These are phyloP conservation scores for Alloascoidea hylecoeti DNA, from an alignment of 805 yeast genomes.

Conservation along the genomic window DNA sequence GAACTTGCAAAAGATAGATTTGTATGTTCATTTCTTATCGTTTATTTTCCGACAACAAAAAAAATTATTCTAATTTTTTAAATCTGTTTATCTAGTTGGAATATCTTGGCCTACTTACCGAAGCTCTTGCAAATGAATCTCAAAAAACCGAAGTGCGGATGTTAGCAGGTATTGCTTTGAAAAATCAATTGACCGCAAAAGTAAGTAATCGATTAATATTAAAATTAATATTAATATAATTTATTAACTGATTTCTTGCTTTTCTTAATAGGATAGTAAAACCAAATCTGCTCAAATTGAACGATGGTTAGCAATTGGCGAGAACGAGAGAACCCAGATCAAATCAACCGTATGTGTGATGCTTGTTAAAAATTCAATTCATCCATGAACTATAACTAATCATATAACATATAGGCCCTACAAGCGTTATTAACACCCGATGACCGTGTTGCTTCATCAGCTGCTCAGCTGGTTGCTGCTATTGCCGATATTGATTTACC, in stretches of 20 bases:
- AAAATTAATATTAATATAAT: too few relatives aligned
- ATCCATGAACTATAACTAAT: neutral
- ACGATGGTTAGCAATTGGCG: conserved; percentile 61
- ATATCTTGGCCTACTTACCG: conserved; percentile 56
- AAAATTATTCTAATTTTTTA: conserved; percentile 2
- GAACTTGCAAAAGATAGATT: conserved; percentile 64
- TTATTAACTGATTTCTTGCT: neutral
- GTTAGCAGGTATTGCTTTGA: conserved; percentile 78
- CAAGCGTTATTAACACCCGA: conserved; percentile 48
- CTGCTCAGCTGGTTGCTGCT: conserved; percentile 92
- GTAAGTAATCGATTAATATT: conserved; percentile 4
- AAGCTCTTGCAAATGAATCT: conserved; percentile 51
- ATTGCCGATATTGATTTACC: conserved; percentile 95
- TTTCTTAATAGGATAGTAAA: conserved; percentile 25
- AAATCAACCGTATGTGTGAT: conserved; percentile 28
- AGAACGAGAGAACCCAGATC: conserved; percentile 41
- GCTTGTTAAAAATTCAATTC: conserved; percentile 8
- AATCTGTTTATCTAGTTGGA: conserved; percentile 17
- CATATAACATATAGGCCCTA: conserved; percentile 23
- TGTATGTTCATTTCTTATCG: conserved; percentile 16
- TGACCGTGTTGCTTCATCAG: conserved; percentile 71
- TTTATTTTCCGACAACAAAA: neutral
- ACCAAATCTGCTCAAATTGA: conserved; percentile 44
- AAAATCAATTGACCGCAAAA: conserved; percentile 80
- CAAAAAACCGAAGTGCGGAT: conserved; percentile 72